phyloP scores from a whole-genome alignment of 225 moss, liverwort and hornwort genomes.

The Sphagnum contortum region DNA sequence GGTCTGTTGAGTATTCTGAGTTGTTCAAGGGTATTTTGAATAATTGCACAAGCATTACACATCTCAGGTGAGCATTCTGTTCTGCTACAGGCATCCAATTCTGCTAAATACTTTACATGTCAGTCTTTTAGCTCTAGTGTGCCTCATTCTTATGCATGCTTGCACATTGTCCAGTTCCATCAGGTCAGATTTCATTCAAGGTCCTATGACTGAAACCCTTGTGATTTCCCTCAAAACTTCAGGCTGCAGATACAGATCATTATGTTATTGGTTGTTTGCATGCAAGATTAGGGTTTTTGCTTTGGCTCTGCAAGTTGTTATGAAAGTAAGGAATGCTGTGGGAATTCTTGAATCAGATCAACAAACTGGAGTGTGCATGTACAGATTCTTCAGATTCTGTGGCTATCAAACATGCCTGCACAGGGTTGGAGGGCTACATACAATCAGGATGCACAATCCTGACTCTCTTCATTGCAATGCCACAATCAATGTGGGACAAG shows the following conservation, averaged over 20 bases:
- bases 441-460: conserved; percentile 98
- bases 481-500: conserved; percentile 65
- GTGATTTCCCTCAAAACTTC: conserved; percentile 91
- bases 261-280: too few species aligned
- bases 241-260: conserved; percentile 58
- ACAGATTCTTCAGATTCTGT: conserved; percentile 61
- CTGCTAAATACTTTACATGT: too few species aligned
- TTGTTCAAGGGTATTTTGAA: too few species aligned
- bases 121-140: background rate
- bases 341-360: too few species aligned
- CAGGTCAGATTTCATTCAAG: conserved; percentile 93
- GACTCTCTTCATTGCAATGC: conserved; percentile 85
- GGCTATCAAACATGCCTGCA: conserved; percentile 89
- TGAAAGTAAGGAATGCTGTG: too few species aligned
- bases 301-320: too few species aligned
- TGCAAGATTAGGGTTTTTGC: too few species aligned
- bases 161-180: conserved; percentile 48
- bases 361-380: background rate
- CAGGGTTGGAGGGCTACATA: conserved; percentile 95
- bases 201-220: conserved; percentile 98
- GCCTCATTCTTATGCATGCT: background rate
- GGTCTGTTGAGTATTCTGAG: too few species aligned
- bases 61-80: conserved; percentile 46
- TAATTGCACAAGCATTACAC: conserved; percentile 21
- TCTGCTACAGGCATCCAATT: too few species aligned